Evolutionary conservation across 306 rosid species (phyloP).

Genomic region (Fagus sylvatica): DNA sequence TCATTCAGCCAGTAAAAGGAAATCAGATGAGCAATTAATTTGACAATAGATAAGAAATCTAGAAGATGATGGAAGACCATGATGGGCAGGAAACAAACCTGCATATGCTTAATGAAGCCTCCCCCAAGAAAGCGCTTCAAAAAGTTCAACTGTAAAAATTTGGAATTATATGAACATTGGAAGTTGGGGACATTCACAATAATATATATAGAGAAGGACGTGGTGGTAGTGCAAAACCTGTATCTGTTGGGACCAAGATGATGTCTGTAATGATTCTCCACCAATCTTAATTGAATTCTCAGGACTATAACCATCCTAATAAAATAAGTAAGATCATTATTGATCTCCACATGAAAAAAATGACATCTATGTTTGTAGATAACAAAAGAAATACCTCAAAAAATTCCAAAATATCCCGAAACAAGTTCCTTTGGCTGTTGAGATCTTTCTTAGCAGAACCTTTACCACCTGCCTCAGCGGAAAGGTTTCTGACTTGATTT

Average conservation of each 20-base stretch:
- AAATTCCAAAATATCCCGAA: slow-evolving; percentile 73
- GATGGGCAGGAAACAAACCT: slow-evolving; percentile 46
- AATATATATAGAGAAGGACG: neutral
- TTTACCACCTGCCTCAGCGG: slow-evolving; percentile 90
- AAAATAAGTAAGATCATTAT: slow-evolving; percentile 28
- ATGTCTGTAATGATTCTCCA: slow-evolving; percentile 66
- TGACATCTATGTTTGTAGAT: slow-evolving; percentile 5
- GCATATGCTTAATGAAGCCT: slow-evolving; percentile 93
- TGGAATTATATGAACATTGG: slow-evolving; percentile 4
- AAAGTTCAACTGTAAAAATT: slow-evolving; percentile 64
- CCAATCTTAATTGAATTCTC: slow-evolving; percentile 77
- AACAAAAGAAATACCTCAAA: slow-evolving; percentile 57
- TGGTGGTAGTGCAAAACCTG: slow-evolving; percentile 51
- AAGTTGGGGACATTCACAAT: neutral
- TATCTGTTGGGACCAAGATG: slow-evolving; percentile 76
- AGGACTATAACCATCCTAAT: slow-evolving; percentile 71
- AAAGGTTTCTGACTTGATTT: slow-evolving; percentile 73
- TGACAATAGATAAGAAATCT: slow-evolving; percentile 4
- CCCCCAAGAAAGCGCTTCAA: slow-evolving; percentile 87
- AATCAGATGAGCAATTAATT: neutral
- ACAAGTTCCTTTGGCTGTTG: slow-evolving; percentile 76
- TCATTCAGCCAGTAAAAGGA: neutral
- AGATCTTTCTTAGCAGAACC: slow-evolving; percentile 89
- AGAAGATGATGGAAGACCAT: no score
- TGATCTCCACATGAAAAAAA: neutral